Evolutionary conservation across 2,329 filamentous ascomycete genomes (phyloP), one percentile per base, ranked within the genome.

Genomic region (Pseudogymnoascus sp.): DNA sequence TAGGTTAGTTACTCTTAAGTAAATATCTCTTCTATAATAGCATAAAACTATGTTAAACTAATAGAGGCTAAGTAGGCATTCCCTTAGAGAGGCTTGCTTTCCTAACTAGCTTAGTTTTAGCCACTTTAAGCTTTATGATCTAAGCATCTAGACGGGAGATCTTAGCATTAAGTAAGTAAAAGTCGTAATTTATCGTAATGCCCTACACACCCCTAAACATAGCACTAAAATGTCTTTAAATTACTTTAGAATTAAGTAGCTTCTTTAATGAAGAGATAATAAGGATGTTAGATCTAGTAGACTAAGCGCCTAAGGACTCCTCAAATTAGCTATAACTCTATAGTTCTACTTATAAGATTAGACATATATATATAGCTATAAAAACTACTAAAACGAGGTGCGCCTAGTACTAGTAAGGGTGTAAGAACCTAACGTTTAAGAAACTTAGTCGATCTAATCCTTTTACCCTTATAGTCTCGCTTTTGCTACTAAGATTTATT

Each of bases 121-220:
- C 92, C 8, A 77, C 76, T 72, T 97, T 93, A 0, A 97, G 83
- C 63, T 79, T 78, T 57, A 81, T 74, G 57, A 93, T 90, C 21
- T 95, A 78, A 17, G 82, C 78, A 66, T 91, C 84, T 44, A 92
- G 84, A 68, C 85, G 79, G 60, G 89, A 83, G 47, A 97, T 87
- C 73, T 97, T 97, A 67, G 92, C 88, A 61, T 89, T 82, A 10
- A 97, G 82, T 8, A 87, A 82, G 42, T 91, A 89, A 67, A 91
- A 87, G 72, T 97, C 90, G 65, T 92, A 85, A 64, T 96, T 97
- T 69, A 97, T 85, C 91, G 91, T 97, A 57, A 97, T 89, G 68
- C 96, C 96, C 64, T 89, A 84, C 71, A 97, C 87, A 31, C 93
- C 93, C 19, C 93, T 93, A 0, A 93, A 93, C 68, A 96, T 96